Evolutionary conservation across 441 rosid species (phyloP), one percentile per base, ranked within the genome.

Genomic region (Bruguiera hainesii): DNA sequence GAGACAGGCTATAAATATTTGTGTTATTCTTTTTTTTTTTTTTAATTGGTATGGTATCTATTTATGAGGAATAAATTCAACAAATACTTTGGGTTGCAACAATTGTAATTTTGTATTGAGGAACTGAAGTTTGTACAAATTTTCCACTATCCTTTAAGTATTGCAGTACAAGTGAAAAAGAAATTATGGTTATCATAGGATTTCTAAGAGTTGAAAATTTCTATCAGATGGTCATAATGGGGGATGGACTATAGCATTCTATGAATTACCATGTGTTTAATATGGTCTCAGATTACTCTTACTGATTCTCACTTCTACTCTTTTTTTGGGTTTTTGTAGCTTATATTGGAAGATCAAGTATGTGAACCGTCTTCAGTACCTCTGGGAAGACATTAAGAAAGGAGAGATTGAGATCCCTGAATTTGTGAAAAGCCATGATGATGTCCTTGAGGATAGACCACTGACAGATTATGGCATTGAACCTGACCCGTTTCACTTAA

Each of bases 391-490:
- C 55, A 83, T 91, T 50, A 82, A 83, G 84, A 86, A 86, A 72
- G 83, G 81, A 63, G 90, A 91, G 84, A 58, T 87, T 18, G 97
- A 89, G 81, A 73, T 91, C 35, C 96, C 97, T 1, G 92, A 87
- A 66, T 91, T 87, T 56, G 90, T 86, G 19, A 71, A 72, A 25
- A 85, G 77, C 66, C 91, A 81, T 52, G 97, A 91, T 55, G 91
- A 89, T 6, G 86, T 86, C 66, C 73, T 91, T 48, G 92, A 89
- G 75, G 60, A 78, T 66, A 86, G 89, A 57, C 89, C 89, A 35
- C 75, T 84, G 73, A 86, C 84, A 81, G 97, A 91, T 73, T 89
- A 87, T 61, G 97, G 98, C 48, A 91, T 88, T 33, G 98, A 91
- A 82, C 97, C 96, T 2, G 93, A 89, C 79, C 93, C 87, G 51